A percentile compares a stretch with the other conserved stretches of the same genome.
Conservation (phyloP, 495 filamentous ascomycete species). For the Lasiosphaeris hirsuta region DNA sequence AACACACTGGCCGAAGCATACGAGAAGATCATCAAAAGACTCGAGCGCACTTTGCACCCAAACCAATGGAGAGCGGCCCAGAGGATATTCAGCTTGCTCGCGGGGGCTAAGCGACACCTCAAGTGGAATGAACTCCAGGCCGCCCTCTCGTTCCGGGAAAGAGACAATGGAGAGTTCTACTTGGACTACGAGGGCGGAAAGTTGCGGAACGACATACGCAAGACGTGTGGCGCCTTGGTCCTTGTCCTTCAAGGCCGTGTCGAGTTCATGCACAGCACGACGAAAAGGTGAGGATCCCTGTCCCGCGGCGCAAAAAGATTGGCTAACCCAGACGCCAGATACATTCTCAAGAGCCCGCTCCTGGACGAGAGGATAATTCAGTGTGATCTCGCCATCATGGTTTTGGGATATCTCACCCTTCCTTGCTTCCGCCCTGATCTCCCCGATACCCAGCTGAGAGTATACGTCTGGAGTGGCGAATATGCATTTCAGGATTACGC, state of each 20-base stretch:
- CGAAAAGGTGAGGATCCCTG: conserved; percentile 13
- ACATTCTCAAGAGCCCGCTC: conserved; percentile 21
- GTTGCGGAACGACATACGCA: conserved; percentile 31
- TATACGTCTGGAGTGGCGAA: conserved; percentile 23
- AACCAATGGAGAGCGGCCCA: conserved; percentile 28
- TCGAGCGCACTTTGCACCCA: conserved; percentile 19
- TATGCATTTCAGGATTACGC: conserved; percentile 43
- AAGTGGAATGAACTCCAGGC: conserved; percentile 48
- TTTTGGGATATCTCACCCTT: conserved; percentile 38
- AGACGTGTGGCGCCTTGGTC: conserved; percentile 46
- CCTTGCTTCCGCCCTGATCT: conserved; percentile 27
- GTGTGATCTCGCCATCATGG: conserved; percentile 33
- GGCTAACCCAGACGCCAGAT: no score
- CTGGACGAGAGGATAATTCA: conserved; percentile 30
- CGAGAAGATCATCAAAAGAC: conserved; percentile 37
- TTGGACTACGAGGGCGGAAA: conserved; percentile 27
- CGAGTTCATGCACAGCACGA: conserved; percentile 25
- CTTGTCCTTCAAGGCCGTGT: conserved; percentile 25
- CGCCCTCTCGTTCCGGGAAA: conserved; percentile 34
- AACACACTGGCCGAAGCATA: conserved; percentile 39
- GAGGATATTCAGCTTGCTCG: conserved; percentile 42
- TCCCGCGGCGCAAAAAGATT: no score
- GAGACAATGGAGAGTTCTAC: neutral
- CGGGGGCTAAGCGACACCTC: conserved; percentile 42
- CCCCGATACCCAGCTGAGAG: conserved; percentile 12